Evolutionary conservation across 345 rosid genomes (phyloP).

Genomic region (Salix arbutifolia): DNA sequence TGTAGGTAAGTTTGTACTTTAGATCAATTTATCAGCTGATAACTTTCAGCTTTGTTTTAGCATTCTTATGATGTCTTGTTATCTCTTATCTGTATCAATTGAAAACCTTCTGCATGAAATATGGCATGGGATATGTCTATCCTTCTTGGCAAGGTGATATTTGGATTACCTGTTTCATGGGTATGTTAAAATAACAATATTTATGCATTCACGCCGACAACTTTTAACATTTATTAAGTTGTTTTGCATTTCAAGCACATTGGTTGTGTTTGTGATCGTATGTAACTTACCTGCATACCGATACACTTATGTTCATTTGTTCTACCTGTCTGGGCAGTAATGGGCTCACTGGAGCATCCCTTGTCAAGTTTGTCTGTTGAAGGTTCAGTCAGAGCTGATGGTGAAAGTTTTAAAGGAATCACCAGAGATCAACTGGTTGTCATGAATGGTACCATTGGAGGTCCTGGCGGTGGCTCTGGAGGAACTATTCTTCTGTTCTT

Average conservation of each 20-base stretch:
- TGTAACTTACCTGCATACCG: not conserved
- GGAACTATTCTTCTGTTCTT: conserved; percentile 83
- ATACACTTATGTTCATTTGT: conserved; percentile 15
- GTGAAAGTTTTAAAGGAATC: conserved; percentile 53
- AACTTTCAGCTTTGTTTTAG: not conserved
- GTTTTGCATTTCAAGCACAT: not conserved
- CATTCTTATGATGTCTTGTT: not conserved
- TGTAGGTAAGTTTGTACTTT: conserved; percentile 50
- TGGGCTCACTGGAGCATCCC: conserved; percentile 96
- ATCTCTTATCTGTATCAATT: not conserved
- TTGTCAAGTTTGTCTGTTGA: conserved; percentile 69
- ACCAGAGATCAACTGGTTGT: conserved; percentile 18
- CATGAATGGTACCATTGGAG: conserved; percentile 29
- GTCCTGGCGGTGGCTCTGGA: conserved; percentile 98
- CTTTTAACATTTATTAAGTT: not conserved
- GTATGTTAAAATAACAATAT: not conserved
- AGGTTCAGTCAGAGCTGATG: conserved; percentile 82
- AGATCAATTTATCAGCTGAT: not conserved
- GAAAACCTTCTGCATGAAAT: not conserved
- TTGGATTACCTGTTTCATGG: not conserved
- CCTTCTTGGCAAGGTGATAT: not conserved
- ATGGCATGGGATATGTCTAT: not conserved
- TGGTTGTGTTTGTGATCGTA: not conserved
- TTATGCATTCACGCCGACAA: not conserved
- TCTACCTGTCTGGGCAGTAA: conserved; percentile 49